Conservation (phyloP, 2,329 filamentous ascomycete species). For the Magnaporthiopsis rhizophila region DNA sequence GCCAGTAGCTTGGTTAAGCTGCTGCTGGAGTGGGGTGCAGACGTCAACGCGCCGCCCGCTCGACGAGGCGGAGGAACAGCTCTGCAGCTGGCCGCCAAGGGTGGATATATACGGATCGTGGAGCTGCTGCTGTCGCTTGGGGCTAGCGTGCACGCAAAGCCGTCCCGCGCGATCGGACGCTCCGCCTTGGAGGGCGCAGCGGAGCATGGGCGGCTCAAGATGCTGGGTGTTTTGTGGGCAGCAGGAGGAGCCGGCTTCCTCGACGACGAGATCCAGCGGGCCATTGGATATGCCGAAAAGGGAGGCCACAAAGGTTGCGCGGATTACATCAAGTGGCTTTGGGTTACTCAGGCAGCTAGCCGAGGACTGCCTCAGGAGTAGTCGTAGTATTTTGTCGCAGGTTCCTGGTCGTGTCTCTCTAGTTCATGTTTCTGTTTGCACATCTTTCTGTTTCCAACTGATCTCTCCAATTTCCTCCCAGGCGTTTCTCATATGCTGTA, state of each 20-base stretch:
- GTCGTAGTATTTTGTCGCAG: no score
- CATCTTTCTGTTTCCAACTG: no score
- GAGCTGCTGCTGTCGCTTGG: not conserved
- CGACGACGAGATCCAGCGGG: not conserved
- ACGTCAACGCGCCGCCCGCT: not conserved
- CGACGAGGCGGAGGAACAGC: not conserved
- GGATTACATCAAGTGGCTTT: not conserved
- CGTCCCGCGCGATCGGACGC: not conserved
- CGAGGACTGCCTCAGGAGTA: no score
- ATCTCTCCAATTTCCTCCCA: no score
- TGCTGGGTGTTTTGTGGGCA: conserved; percentile 2
- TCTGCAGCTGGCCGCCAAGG: conserved; percentile 1
- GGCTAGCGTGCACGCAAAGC: not conserved
- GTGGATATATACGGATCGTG: not conserved
- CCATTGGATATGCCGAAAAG: not conserved
- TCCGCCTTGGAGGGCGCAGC: conserved; percentile 1
- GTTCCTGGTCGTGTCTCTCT: no score
- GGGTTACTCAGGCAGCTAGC: not conserved
- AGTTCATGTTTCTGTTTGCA: no score
- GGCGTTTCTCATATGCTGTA: no score
- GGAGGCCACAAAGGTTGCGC: conserved; percentile 3
- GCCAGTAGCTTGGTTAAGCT: not conserved
- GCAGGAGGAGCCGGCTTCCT: not conserved
- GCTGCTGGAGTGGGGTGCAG: not conserved
- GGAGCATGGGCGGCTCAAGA: conserved; percentile 2